A percentile compares a stretch with the other conserved stretches of the same genome.
Evolutionary conservation across 495 filamentous ascomycete genomes (phyloP).

Genomic region (Trichoderma virens): DNA sequence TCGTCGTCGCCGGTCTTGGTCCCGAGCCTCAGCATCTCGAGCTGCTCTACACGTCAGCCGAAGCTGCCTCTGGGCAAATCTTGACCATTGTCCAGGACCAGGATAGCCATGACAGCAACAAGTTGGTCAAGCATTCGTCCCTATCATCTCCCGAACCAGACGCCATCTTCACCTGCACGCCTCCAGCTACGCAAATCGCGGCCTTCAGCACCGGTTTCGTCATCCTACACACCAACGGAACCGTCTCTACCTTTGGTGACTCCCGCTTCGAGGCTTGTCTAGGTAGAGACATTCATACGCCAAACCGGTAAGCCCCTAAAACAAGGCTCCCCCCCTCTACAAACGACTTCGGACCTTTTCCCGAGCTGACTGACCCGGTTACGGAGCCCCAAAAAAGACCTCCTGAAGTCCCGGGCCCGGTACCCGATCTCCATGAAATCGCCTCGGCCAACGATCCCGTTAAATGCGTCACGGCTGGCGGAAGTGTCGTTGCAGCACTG

Average conservation of each 20-base stretch:
- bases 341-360: no score
- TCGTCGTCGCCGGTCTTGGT: neutral
- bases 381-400: slow-evolving; percentile 22
- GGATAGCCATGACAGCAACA: neutral
- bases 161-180: slow-evolving; percentile 7
- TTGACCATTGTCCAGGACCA: neutral
- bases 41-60: slow-evolving; percentile 14
- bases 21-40: slow-evolving; percentile 2
- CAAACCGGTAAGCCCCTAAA: slow-evolving; percentile 21
- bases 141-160: neutral
- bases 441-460: slow-evolving; percentile 36
- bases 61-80: slow-evolving; percentile 20
- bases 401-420: slow-evolving; percentile 31
- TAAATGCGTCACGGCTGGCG: slow-evolving; percentile 44
- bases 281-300: slow-evolving; percentile 29
- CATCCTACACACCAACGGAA: slow-evolving; percentile 37
- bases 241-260: slow-evolving; percentile 56
- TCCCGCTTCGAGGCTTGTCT: slow-evolving; percentile 42
- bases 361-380: neutral
- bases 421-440: slow-evolving; percentile 43
- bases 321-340: neutral
- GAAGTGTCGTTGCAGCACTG: slow-evolving; percentile 50
- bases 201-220: slow-evolving; percentile 46
- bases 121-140: neutral
- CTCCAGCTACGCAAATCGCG: slow-evolving; percentile 35